Evolutionary conservation across 139 green algal species (phyloP).

Genomic region (Chlamydomonas eustigma): DNA sequence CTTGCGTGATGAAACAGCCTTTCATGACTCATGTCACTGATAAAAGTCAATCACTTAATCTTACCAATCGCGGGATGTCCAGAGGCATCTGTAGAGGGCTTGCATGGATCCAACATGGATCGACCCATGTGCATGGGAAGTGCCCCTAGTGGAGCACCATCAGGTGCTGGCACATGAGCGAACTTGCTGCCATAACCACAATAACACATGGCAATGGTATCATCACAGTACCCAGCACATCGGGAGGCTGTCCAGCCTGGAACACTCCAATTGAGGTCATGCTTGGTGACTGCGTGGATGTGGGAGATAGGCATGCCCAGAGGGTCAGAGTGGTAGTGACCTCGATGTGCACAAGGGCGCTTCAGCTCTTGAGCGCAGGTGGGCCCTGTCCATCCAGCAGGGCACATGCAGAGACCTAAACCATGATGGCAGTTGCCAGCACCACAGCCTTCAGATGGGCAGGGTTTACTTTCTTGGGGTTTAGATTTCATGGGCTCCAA

Average conservation of each 20-base stretch:
- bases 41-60: no score
- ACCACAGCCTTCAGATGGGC: constrained; percentile 22
- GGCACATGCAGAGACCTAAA: constrained; percentile 18
- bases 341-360: background rate
- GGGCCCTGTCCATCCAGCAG: background rate
- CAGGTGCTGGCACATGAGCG: background rate
- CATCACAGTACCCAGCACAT: constrained; percentile 55
- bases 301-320: background rate
- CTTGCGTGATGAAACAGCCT: no score
- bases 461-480: background rate
- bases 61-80: background rate
- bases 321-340: background rate
- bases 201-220: constrained; percentile 48
- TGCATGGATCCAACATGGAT: background rate
- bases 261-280: constrained; percentile 15
- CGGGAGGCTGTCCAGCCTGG: constrained; percentile 27
- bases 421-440: constrained; percentile 50
- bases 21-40: no score
- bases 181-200: constrained; percentile 40
- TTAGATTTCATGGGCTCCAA: background rate
- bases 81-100: background rate
- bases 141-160: background rate
- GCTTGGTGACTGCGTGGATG: constrained; percentile 11
- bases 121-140: constrained; percentile 10
- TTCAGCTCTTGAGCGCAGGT: background rate